phyloP scores from a whole-genome alignment of 2,329 filamentous ascomycete species.

The Camillea tinctor region DNA sequence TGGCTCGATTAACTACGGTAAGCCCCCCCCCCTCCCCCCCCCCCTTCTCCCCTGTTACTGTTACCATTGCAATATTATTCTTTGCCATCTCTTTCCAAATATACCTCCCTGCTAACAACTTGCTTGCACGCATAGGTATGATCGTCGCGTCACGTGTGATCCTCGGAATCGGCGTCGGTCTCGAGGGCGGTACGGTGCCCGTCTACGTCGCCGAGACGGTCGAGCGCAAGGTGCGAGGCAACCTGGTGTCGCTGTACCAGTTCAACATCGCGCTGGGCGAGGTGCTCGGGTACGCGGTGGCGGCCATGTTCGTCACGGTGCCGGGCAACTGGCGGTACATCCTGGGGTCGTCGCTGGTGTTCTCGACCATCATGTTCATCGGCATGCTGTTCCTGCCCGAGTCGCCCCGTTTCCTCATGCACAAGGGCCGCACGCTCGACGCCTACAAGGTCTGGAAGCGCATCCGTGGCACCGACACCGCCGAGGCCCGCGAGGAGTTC shows the following conservation, averaged over 20 bases:
- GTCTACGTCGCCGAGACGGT: conserved; percentile 75
- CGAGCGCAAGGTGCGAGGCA: conserved; percentile 64
- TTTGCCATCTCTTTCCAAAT: too few relatives aligned
- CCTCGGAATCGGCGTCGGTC: conserved; percentile 67
- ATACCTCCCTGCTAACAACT: too few relatives aligned
- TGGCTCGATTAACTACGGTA: conserved; percentile 63
- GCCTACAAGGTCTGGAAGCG: conserved; percentile 71
- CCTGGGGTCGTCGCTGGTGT: conserved; percentile 68
- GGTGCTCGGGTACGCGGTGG: conserved; percentile 70
- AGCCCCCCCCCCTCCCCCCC: neutral
- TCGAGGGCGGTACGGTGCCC: conserved; percentile 72
- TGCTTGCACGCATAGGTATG: conserved; percentile 49
- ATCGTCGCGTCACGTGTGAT: conserved; percentile 68
- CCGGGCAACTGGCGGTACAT: conserved; percentile 72
- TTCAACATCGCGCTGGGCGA: conserved; percentile 75
- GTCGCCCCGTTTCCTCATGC: conserved; percentile 67
- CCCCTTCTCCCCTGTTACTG: neutral
- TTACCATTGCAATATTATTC: too few relatives aligned
- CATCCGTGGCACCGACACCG: conserved; percentile 59
- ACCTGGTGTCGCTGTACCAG: conserved; percentile 72
- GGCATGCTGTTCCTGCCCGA: conserved; percentile 74
- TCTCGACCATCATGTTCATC: conserved; percentile 60
- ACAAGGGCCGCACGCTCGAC: conserved; percentile 59
- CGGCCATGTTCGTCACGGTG: conserved; percentile 70
- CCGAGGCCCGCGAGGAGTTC: conserved; percentile 66